phyloP scores from a whole-genome alignment of 2,329 filamentous ascomycete genomes.

The Sclerotinia sclerotiorum region DNA sequence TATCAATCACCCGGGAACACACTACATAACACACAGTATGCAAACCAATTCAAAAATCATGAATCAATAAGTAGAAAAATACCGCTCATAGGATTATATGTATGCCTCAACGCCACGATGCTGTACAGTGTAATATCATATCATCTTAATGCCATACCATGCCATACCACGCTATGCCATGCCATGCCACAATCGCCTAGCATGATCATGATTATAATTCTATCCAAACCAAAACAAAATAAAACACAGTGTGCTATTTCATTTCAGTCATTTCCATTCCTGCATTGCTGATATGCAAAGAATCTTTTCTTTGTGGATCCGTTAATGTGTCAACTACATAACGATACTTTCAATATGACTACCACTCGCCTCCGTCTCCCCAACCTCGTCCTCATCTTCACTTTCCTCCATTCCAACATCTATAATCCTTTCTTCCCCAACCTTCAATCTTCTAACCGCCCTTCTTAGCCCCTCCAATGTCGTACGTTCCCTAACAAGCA shows the following conservation, averaged over 20 bases:
- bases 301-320: not conserved
- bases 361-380: conserved; percentile 4
- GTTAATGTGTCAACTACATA: conserved; percentile 8
- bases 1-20: not conserved
- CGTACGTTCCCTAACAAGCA: conserved; percentile 78
- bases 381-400: not conserved
- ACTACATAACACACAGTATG: not conserved
- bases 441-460: conserved; percentile 58
- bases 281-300: not conserved
- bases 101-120: conserved; percentile 15
- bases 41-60: not conserved
- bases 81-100: not conserved
- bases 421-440: conserved; percentile 3
- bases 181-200: not conserved
- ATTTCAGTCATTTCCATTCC: conserved; percentile 1
- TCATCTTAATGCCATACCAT: not conserved
- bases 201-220: not conserved
- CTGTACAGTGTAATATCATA: conserved; percentile 14
- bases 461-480: conserved; percentile 77
- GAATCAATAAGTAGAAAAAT: conserved; percentile 1
- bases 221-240: conserved; percentile 17
- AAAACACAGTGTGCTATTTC: not conserved
- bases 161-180: not conserved
- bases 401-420: not conserved
- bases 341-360: conserved; percentile 10